Evolutionary conservation across 2,329 filamentous ascomycete species (phyloP).

Genomic region (Stachybotrys chartarum): DNA sequence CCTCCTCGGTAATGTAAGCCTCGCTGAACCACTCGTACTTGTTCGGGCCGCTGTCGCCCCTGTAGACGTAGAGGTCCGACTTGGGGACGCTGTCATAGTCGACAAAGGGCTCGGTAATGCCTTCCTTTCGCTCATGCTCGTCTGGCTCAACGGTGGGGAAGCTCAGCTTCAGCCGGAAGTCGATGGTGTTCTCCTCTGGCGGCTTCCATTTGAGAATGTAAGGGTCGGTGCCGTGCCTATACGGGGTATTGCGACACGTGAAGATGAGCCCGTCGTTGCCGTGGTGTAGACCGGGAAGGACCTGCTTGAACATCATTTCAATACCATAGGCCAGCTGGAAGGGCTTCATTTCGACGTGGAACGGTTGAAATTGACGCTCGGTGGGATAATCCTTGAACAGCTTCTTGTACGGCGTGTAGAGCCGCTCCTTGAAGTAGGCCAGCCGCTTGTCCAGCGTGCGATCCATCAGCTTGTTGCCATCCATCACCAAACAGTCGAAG

Average conservation of each 20-base stretch:
- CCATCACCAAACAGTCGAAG: conserved; percentile 85
- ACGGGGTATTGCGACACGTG: conserved; percentile 82
- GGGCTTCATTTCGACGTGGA: conserved; percentile 78
- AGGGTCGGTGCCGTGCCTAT: conserved; percentile 83
- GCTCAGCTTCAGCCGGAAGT: conserved; percentile 73
- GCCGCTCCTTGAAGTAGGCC: conserved; percentile 72
- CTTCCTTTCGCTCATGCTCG: conserved; percentile 59
- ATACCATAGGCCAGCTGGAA: conserved; percentile 87
- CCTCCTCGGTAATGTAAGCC: conserved; percentile 62
- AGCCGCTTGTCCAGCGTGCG: conserved; percentile 82
- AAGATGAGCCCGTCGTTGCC: conserved; percentile 97
- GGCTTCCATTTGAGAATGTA: conserved; percentile 99
- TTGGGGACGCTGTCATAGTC: conserved; percentile 77
- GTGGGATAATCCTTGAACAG: conserved; percentile 60
- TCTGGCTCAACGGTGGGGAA: conserved; percentile 69
- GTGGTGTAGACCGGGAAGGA: conserved; percentile 78
- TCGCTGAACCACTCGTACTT: conserved; percentile 59
- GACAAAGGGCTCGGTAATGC: conserved; percentile 51
- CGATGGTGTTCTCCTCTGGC: conserved; percentile 87
- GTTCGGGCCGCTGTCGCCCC: conserved; percentile 46
- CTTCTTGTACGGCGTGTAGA: conserved; percentile 64
- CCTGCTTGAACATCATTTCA: conserved; percentile 83
- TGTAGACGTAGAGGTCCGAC: conserved; percentile 65
- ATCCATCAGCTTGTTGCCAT: conserved; percentile 67
- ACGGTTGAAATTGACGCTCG: conserved; percentile 64